Percentiles rank a stretch among this genome's conserved stretches.
Evolutionary conservation across 1,139 yeast genomes (phyloP).

Genomic region (Taphrina confusa): DNA sequence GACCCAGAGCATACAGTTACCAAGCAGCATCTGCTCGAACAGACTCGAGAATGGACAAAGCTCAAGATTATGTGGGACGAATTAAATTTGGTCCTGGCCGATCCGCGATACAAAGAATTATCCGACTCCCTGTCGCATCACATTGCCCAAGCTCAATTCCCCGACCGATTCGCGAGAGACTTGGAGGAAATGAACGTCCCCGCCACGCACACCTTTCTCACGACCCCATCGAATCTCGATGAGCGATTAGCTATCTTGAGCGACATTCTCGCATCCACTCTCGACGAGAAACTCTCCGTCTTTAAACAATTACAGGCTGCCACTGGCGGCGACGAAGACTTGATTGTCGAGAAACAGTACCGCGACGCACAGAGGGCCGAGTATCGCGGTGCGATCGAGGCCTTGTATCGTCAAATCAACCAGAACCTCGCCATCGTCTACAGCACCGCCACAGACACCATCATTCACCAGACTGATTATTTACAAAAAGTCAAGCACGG

Average conservation of each 20-base stretch:
- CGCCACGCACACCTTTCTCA: conserved; percentile 3
- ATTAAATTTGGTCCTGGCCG: conserved; percentile 1
- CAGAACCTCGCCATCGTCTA: not conserved
- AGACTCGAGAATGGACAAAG: conserved; percentile 9
- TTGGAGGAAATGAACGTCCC: conserved; percentile 3
- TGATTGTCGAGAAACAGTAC: not conserved
- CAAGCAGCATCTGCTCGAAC: not conserved
- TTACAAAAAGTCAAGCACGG: conserved; percentile 17
- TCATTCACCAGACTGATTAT: not conserved
- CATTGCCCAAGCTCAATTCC: not conserved
- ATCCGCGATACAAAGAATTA: not conserved
- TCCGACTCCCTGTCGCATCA: conserved; percentile 2
- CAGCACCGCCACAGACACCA: not conserved
- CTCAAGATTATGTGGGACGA: conserved; percentile 19
- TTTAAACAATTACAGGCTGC: not conserved
- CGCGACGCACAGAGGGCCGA: conserved; percentile 12
- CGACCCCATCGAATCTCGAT: not conserved
- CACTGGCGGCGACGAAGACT: not conserved
- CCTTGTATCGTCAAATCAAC: not conserved
- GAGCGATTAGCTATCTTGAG: conserved; percentile 8
- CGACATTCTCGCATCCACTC: conserved; percentile 10
- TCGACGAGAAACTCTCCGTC: not conserved
- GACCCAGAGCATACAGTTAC: not conserved
- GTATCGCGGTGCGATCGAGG: not conserved
- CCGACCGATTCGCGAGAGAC: not conserved